A percentile compares a stretch with the other conserved stretches of the same genome.
Conservation (phyloP, 2,329 filamentous ascomycete genomes). For the Fusarium sp. region DNA sequence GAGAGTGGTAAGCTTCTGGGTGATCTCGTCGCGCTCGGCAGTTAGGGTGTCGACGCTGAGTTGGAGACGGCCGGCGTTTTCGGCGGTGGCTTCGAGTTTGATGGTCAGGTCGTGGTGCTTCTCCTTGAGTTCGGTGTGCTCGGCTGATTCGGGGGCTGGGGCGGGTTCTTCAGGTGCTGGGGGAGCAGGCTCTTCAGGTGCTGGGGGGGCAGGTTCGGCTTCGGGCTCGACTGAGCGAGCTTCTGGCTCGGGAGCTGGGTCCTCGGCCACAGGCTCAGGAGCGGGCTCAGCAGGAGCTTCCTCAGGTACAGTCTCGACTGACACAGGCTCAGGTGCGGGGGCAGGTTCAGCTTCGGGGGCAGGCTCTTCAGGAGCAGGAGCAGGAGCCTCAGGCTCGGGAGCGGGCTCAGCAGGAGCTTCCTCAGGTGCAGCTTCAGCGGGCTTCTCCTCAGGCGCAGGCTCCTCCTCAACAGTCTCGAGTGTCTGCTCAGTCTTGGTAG, state of each 20-base stretch:
- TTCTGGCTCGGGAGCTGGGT: slow-evolving; percentile 16
- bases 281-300: not conserved
- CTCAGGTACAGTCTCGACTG: not conserved
- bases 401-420: slow-evolving; percentile 8
- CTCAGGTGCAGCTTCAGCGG: not conserved
- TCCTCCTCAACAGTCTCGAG: slow-evolving; percentile 25
- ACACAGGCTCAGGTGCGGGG: not conserved
- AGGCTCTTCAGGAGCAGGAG: slow-evolving; percentile 4
- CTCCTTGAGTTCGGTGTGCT: slow-evolving; percentile 40
- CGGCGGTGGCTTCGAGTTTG: slow-evolving; percentile 25
- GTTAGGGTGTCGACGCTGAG: slow-evolving; percentile 24
- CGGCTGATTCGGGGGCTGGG: slow-evolving; percentile 10
- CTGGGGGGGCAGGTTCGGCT: slow-evolving; percentile 4
- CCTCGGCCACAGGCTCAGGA: slow-evolving; percentile 12
- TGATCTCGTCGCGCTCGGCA: slow-evolving; percentile 41
- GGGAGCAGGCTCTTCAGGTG: slow-evolving; percentile 3
- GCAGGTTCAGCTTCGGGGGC: not conserved
- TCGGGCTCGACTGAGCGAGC: slow-evolving; percentile 3
- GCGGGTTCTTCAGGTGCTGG: slow-evolving; percentile 15
- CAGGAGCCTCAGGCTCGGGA: not conserved
- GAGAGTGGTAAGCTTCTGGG: slow-evolving; percentile 36
- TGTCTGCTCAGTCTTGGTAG: slow-evolving; percentile 37
- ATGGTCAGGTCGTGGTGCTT: slow-evolving; percentile 20
- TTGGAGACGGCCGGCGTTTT: slow-evolving; percentile 19
- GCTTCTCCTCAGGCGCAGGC: slow-evolving; percentile 6